Base-by-base conservation (phyloP, 2,329 filamentous ascomycete species). In the Phialocephala subalpina region DNA sequence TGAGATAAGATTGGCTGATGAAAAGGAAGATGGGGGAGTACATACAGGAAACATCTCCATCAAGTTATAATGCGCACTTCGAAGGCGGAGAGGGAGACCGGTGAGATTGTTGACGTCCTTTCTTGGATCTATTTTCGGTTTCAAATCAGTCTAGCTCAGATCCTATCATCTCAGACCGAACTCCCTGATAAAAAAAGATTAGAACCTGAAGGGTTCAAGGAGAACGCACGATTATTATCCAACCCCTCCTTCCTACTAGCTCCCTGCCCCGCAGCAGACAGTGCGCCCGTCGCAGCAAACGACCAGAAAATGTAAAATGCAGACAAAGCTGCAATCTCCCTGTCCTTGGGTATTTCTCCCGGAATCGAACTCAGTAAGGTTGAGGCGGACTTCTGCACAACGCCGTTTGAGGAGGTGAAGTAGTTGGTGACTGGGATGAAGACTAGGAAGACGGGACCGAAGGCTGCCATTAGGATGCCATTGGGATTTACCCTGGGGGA, bases 231-330 rank as follows among this genome's bases (percentile, higher is more conserved):
- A 22, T 25, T 52, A 52, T 52, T 59, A 38, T 59, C 56, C 35
- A 59, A 59, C 12, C 56, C 56, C 56, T 59, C 56, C 36, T 42
- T 40, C 56, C 56, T 38, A 38, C 56, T 59, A 12, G 56, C 56
- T 22, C n/a, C 35, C n/a, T 11, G 18, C 3, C 33, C 56, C 7
- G 33, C 56, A 2, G 36, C 35, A 59, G 33, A 40, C 14, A 16
- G 33, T 25, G 56, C 56, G 16, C 56, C 56, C 14, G 56, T 59
- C 7, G 56, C 56, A 9, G 56, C 64, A 40, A 62, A 61, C 14
- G 33, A 11, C 8, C 35, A 59, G 22, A 59, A 45, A 25, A 59
- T 59, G 22, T 59, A 45, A 27, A 59, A 59, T n/a, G 57, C 35
- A 5, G 57, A 59, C 11, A 59, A 25, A 11, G 20, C 38, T 18